Percentiles rank a stretch among this genome's conserved stretches.
Conservation (phyloP, 2,329 filamentous ascomycete species). For the Pezicula neosporulosa region DNA sequence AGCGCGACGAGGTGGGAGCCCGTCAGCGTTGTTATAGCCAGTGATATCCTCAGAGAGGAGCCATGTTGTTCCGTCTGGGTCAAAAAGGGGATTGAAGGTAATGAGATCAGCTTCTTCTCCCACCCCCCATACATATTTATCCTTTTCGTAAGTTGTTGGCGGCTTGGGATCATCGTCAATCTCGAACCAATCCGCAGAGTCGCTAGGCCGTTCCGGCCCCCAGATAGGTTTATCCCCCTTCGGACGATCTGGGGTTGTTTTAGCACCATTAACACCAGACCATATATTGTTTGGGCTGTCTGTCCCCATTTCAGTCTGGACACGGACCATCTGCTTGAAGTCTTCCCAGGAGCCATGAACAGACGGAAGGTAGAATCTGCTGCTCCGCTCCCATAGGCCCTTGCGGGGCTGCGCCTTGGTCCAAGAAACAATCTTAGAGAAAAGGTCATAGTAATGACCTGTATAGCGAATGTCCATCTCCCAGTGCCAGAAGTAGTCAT, state of each 20-base stretch:
- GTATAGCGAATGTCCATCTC: slow-evolving; percentile 92
- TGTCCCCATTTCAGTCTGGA: slow-evolving; percentile 70
- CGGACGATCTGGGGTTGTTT: slow-evolving; percentile 24
- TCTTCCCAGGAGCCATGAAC: slow-evolving; percentile 78
- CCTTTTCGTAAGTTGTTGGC: slow-evolving; percentile 69
- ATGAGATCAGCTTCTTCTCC: slow-evolving; percentile 90
- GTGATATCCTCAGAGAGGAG: slow-evolving; percentile 78
- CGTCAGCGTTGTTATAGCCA: slow-evolving; percentile 67
- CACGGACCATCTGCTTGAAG: slow-evolving; percentile 72
- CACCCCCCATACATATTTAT: slow-evolving; percentile 83
- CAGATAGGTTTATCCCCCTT: slow-evolving; percentile 66
- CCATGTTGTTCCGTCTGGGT: slow-evolving; percentile 86
- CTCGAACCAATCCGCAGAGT: slow-evolving; percentile 69
- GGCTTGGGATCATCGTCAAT: slow-evolving; percentile 70
- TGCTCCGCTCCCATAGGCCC: slow-evolving; percentile 77
- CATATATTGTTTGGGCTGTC: slow-evolving; percentile 65
- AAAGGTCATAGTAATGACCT: slow-evolving; percentile 77
- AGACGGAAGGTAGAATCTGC: slow-evolving; percentile 72
- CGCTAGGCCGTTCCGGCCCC: slow-evolving; percentile 73
- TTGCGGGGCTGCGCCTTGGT: slow-evolving; percentile 71
- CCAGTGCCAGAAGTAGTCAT: slow-evolving; percentile 92
- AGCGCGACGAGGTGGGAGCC: slow-evolving; percentile 69
- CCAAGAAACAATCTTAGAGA: slow-evolving; percentile 68
- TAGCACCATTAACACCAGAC: slow-evolving; percentile 42
- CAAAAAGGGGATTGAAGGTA: slow-evolving; percentile 87